Evolutionary conservation across 2,329 filamentous ascomycete species (phyloP).

Genomic region (Periglandula ipomoeae): DNA sequence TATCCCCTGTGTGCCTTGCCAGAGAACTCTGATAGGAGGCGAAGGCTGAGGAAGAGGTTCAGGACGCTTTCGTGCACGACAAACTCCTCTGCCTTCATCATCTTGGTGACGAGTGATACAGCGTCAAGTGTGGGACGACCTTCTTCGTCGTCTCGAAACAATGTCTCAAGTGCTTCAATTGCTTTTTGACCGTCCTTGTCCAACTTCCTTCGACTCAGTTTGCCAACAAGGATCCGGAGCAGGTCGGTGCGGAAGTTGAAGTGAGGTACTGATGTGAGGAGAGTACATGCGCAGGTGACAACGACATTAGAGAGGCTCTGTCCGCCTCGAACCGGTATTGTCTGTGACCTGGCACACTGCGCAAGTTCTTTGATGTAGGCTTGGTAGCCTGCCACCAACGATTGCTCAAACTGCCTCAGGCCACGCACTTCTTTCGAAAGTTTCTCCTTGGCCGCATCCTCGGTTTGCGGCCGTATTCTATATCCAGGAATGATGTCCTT

Average conservation of each 20-base stretch:
- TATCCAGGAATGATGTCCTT: slow-evolving; percentile 97
- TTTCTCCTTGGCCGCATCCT: slow-evolving; percentile 67
- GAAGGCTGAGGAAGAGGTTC: slow-evolving; percentile 84
- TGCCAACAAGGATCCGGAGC: slow-evolving; percentile 76
- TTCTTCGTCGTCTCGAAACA: slow-evolving; percentile 84
- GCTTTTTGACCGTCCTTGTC: slow-evolving; percentile 74
- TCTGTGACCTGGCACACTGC: slow-evolving; percentile 51
- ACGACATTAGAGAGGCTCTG: slow-evolving; percentile 61
- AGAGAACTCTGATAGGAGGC: slow-evolving; percentile 79
- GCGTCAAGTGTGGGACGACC: slow-evolving; percentile 82
- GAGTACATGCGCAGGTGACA: slow-evolving; percentile 73
- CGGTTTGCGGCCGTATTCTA: slow-evolving; percentile 72
- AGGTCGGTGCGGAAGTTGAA: slow-evolving; percentile 94
- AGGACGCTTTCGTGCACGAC: slow-evolving; percentile 74
- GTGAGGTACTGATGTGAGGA: slow-evolving; percentile 77
- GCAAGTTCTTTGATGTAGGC: slow-evolving; percentile 70
- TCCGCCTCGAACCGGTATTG: slow-evolving; percentile 27
- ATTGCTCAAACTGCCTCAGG: slow-evolving; percentile 77
- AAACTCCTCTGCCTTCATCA: slow-evolving; percentile 87
- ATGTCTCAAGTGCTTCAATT: slow-evolving; percentile 64
- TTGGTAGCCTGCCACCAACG: slow-evolving; percentile 77
- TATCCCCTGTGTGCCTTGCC: too few relatives aligned
- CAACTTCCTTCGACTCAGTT: slow-evolving; percentile 63
- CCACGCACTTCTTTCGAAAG: slow-evolving; percentile 86
- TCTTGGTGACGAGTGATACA: slow-evolving; percentile 75